Conservation (phyloP, 2,329 filamentous ascomycete genomes). For the Plenodomus lindquistii region DNA sequence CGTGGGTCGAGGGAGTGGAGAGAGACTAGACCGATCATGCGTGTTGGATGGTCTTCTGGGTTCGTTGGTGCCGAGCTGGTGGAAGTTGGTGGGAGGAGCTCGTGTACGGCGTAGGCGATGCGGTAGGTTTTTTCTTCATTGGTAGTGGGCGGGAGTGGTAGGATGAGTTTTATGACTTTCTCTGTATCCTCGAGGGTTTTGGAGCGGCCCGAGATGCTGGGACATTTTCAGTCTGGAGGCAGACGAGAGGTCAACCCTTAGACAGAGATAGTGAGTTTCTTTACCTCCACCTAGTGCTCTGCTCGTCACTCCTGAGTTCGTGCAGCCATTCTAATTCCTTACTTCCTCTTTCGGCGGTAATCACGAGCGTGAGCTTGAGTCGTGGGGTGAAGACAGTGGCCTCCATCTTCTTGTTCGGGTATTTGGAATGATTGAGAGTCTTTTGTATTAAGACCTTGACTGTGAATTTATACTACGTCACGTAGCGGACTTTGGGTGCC, state of each 20-base stretch:
- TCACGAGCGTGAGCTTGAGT: conserved; percentile 37
- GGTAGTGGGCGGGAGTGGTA: conserved; percentile 15
- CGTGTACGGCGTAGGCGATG: conserved; percentile 33
- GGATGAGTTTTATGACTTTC: conserved; percentile 12
- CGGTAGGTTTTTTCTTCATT: conserved; percentile 21
- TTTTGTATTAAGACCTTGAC: neutral
- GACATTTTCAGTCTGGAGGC: conserved; percentile 1
- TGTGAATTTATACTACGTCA: neutral
- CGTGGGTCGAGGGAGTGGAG: conserved; percentile 19
- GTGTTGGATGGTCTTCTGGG: neutral
- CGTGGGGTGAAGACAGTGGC: conserved; percentile 29
- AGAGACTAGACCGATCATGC: conserved; percentile 31
- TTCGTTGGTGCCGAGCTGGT: neutral
- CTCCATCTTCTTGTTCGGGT: conserved; percentile 38
- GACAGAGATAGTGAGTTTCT: neutral
- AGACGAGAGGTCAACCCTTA: neutral
- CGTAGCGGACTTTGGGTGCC: neutral
- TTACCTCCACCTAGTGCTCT: conserved; percentile 40
- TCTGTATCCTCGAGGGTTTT: conserved; percentile 36
- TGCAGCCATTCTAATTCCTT: conserved; percentile 43
- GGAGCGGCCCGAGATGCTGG: conserved; percentile 27
- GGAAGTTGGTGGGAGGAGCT: conserved; percentile 12
- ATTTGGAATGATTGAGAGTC: neutral
- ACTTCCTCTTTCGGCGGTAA: conserved; percentile 31
- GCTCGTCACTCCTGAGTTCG: conserved; percentile 33